These are phyloP conservation scores for Myrmaecium sp. DNA, from an alignment of 2,329 filamentous ascomycete species.

Conservation along the genomic window DNA sequence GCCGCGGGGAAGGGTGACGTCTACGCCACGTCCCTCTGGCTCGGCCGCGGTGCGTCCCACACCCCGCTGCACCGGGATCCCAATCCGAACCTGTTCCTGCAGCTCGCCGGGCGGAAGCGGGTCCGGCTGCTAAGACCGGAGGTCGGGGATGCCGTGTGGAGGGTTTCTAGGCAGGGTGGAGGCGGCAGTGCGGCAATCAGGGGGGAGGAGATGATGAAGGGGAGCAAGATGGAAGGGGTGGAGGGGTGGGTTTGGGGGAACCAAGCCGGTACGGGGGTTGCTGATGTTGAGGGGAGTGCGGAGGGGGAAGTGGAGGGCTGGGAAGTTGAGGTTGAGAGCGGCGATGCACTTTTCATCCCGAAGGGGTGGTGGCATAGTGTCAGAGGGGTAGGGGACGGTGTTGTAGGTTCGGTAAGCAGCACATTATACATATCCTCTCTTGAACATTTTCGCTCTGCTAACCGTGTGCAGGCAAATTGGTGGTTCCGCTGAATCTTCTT, in stretches of 20 bases:
- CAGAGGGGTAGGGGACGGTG: slow-evolving; percentile 40
- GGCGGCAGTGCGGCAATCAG: slow-evolving; percentile 38
- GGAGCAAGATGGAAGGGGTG: slow-evolving; percentile 48
- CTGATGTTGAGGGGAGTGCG: slow-evolving; percentile 4
- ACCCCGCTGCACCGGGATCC: slow-evolving; percentile 86
- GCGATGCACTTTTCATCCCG: slow-evolving; percentile 64
- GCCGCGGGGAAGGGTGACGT: slow-evolving; percentile 59
- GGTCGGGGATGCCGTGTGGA: slow-evolving; percentile 48
- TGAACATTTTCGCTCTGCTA: slow-evolving; percentile 4
- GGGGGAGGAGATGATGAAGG: slow-evolving; percentile 83
- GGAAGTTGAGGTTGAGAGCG: slow-evolving; percentile 36
- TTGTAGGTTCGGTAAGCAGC: slow-evolving; percentile 39
- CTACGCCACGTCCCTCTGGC: slow-evolving; percentile 78
- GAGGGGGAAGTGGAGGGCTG: slow-evolving; percentile 9
- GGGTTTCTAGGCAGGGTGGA: slow-evolving; percentile 31
- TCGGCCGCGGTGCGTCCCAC: slow-evolving; percentile 71
- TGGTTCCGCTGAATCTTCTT: slow-evolving; percentile 52
- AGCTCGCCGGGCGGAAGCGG: slow-evolving; percentile 56
- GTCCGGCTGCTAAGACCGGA: slow-evolving; percentile 54
- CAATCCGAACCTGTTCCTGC: slow-evolving; percentile 83
- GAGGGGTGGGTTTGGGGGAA: slow-evolving; percentile 54
- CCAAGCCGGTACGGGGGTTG: too few relatives aligned
- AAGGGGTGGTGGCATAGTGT: slow-evolving; percentile 81
- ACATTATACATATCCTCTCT: background rate
- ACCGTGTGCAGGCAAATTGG: slow-evolving; percentile 48